Evolutionary conservation across 202 grass and related monocot species (phyloP).

Genomic region (Panicum virgatum): DNA sequence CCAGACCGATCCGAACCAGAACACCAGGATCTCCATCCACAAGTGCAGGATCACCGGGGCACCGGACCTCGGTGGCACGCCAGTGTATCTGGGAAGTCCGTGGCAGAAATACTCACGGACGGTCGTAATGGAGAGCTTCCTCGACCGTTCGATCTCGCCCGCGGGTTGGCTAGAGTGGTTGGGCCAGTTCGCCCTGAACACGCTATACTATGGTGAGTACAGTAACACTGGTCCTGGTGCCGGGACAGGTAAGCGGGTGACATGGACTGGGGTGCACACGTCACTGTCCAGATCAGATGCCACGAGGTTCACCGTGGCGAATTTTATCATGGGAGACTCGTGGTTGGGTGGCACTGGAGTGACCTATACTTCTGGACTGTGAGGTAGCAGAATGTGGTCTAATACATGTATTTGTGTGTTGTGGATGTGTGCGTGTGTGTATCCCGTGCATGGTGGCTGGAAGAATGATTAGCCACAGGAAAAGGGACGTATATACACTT

Average conservation of each 20-base stretch:
- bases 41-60: constrained; percentile 46
- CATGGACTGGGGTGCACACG: constrained; percentile 55
- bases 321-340: constrained; percentile 57
- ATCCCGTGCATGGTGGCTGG: no score
- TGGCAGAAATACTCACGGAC: constrained; percentile 67
- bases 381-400: not conserved
- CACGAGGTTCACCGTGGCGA: constrained; percentile 46
- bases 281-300: constrained; percentile 47
- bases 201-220: constrained; percentile 79
- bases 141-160: constrained; percentile 45
- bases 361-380: constrained; percentile 54
- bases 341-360: constrained; percentile 59
- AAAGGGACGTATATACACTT: no score
- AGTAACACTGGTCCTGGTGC: constrained; percentile 52
- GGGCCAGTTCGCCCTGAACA: constrained; percentile 41
- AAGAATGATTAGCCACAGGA: no score
- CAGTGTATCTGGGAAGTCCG: constrained; percentile 65
- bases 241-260: constrained; percentile 31
- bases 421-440: no score
- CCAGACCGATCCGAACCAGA: constrained; percentile 66
- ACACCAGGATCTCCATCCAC: constrained; percentile 78
- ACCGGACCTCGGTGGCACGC: constrained; percentile 39
- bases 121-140: constrained; percentile 53
- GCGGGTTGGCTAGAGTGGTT: constrained; percentile 66
- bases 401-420: not conserved